Percentiles rank a stretch among this genome's conserved stretches.
These are phyloP conservation scores for Rugosomyces carneus DNA, from an alignment of 1,284 basidiomycete genomes.

Conservation along the genomic window DNA sequence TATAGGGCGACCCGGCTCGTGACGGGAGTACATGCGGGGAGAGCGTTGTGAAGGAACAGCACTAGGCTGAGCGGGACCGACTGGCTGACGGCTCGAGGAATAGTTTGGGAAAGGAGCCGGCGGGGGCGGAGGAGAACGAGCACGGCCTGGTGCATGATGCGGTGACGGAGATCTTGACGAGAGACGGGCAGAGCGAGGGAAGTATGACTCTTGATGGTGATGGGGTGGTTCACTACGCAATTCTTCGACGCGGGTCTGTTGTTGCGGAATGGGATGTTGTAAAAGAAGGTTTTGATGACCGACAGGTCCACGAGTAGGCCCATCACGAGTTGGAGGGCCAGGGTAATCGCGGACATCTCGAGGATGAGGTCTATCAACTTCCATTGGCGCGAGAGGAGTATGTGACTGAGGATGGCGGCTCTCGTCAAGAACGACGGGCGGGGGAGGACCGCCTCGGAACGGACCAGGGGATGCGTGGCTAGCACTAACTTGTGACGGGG, in stretches of 20 bases:
- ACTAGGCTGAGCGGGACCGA: constrained; percentile 48
- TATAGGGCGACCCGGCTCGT: constrained; percentile 36
- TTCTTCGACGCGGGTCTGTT: constrained; percentile 41
- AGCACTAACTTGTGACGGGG: constrained; percentile 44
- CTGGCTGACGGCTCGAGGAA: constrained; percentile 40
- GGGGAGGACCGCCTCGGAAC: constrained; percentile 72
- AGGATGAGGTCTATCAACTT: constrained; percentile 61
- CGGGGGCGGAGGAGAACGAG: constrained; percentile 43
- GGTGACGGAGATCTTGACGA: constrained; percentile 52
- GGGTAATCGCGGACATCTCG: constrained; percentile 28
- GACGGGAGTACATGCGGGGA: constrained; percentile 42
- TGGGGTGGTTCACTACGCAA: constrained; percentile 35
- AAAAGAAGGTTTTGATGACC: constrained; percentile 52
- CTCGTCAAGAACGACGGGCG: constrained; percentile 71
- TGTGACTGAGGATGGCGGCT: constrained; percentile 56
- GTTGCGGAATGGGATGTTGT: constrained; percentile 61
- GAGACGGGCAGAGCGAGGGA: constrained; percentile 40
- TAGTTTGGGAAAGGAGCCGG: constrained; percentile 41
- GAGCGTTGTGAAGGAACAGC: constrained; percentile 43
- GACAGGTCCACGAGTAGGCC: constrained; percentile 39
- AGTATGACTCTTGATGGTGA: constrained; percentile 50
- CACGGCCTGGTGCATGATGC: constrained; percentile 31
- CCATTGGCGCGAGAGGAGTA: constrained; percentile 78
- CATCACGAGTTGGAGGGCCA: constrained; percentile 36
- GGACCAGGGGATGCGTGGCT: constrained; percentile 56